phyloP scores from a whole-genome alignment of 352 stramenopile genomes.

The Phytophthora aleatoria region DNA sequence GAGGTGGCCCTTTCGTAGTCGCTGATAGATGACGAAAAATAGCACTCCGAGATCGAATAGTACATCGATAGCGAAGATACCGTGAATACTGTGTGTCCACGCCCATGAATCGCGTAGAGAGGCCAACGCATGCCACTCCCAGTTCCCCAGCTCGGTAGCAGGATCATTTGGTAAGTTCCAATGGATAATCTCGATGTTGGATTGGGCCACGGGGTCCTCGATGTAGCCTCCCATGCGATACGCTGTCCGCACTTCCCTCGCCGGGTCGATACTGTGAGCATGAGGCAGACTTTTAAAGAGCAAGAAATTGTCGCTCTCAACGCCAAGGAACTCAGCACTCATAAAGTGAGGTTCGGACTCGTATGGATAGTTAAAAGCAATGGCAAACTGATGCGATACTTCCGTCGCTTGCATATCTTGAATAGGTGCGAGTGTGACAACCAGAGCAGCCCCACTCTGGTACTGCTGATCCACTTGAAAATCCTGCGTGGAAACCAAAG shows the following conservation, averaged over 20 bases:
- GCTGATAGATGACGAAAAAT: slow-evolving; percentile 39
- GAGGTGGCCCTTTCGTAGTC: slow-evolving; percentile 32
- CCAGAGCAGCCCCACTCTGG: slow-evolving; percentile 19
- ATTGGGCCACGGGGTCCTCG: slow-evolving; percentile 35
- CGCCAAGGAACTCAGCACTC: slow-evolving; percentile 8
- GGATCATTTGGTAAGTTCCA: slow-evolving; percentile 33
- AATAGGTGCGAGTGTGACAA: slow-evolving; percentile 30
- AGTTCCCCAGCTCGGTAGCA: slow-evolving; percentile 18
- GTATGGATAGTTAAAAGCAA: slow-evolving; percentile 35
- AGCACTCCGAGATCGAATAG: slow-evolving; percentile 40
- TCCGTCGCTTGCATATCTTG: slow-evolving; percentile 20
- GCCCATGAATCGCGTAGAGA: slow-evolving; percentile 47
- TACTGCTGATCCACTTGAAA: slow-evolving; percentile 30
- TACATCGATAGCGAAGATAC: slow-evolving; percentile 37
- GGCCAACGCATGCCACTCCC: slow-evolving; percentile 28
- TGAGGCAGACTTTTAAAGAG: slow-evolving; percentile 19
- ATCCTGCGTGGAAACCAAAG: slow-evolving; percentile 27
- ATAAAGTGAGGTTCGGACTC: slow-evolving; percentile 19
- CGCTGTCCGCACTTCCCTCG: slow-evolving; percentile 31
- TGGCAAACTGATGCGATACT: slow-evolving; percentile 27
- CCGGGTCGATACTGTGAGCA: slow-evolving; percentile 10
- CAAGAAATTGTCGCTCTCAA: slow-evolving; percentile 23
- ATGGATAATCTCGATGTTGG: slow-evolving; percentile 39
- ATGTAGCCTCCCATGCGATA: slow-evolving; percentile 40
- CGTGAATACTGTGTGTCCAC: slow-evolving; percentile 48